Conservation (phyloP, 2,329 filamentous ascomycete species). For the Pestalotiopsis fici region DNA sequence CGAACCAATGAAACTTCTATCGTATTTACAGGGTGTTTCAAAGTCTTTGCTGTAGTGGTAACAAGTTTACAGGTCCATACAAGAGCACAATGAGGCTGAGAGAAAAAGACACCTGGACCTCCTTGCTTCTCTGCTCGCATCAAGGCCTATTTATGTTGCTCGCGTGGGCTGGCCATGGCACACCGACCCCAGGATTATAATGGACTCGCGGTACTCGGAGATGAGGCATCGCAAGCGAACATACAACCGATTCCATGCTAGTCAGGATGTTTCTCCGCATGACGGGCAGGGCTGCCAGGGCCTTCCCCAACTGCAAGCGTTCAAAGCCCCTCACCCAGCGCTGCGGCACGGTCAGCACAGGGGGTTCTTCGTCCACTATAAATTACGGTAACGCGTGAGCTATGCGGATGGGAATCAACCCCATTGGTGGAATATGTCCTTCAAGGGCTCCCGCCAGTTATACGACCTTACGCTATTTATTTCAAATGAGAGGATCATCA, state of each 20-base stretch:
- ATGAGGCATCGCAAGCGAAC: constrained; percentile 6
- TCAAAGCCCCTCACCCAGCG: neutral
- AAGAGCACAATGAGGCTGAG: neutral
- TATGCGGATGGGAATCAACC: neutral
- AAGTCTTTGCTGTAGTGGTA: neutral
- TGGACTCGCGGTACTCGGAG: neutral
- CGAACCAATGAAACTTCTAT: neutral
- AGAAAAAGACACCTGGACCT: neutral
- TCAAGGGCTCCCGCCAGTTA: constrained; percentile 5
- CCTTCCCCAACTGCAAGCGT: neutral
- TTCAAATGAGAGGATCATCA: neutral
- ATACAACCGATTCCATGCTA: constrained; percentile 1
- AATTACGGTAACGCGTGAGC: neutral
- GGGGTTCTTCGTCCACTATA: neutral
- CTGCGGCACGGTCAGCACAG: neutral
- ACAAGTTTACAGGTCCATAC: too few species aligned
- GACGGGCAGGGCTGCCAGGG: neutral
- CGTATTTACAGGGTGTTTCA: too few species aligned
- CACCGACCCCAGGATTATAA: neutral
- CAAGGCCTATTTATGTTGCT: neutral
- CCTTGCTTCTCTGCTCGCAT: neutral
- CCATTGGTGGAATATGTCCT: constrained; percentile 6
- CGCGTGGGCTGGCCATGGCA: neutral
- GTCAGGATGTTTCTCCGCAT: constrained; percentile 5
- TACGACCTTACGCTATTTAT: neutral